Conservation (phyloP, 495 filamentous ascomycete species). For the Daldinia bambusicola region DNA sequence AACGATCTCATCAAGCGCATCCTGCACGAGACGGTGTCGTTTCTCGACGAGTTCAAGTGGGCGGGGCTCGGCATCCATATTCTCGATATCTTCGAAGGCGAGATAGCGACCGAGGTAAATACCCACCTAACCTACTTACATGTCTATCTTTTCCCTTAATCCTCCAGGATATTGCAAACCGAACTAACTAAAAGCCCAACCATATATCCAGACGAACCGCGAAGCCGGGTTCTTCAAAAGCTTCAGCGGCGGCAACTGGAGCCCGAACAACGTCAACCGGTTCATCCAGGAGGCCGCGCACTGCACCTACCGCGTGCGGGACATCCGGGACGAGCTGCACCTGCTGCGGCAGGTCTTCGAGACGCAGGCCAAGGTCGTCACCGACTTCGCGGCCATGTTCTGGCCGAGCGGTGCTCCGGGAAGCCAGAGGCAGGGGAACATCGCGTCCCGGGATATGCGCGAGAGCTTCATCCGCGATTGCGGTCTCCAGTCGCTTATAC, state of each 20-base stretch:
- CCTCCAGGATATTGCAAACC: background rate
- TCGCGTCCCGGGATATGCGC: background rate
- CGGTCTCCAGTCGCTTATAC: background rate
- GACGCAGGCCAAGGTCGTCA: background rate
- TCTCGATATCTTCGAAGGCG: background rate
- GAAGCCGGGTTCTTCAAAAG: background rate
- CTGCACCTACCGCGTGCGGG: background rate
- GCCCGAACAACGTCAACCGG: background rate
- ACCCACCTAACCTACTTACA: too few relatives aligned
- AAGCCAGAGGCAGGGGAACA: background rate
- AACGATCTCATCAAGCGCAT: conserved; percentile 1
- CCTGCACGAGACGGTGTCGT: background rate
- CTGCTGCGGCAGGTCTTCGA: conserved; percentile 3
- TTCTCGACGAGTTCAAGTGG: conserved; percentile 1
- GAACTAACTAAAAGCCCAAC: background rate
- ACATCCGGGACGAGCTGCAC: conserved; percentile 2
- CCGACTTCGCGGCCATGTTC: background rate
- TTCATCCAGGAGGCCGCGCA: background rate
- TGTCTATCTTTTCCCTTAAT: background rate
- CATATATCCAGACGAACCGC: background rate
- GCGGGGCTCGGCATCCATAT: conserved; percentile 1
- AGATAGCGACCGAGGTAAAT: background rate
- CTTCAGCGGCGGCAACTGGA: background rate
- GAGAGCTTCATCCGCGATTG: background rate
- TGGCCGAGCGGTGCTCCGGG: background rate